Evolutionary conservation across 2,329 filamentous ascomycete species (phyloP).

Genomic region (Zasmidium cellare): DNA sequence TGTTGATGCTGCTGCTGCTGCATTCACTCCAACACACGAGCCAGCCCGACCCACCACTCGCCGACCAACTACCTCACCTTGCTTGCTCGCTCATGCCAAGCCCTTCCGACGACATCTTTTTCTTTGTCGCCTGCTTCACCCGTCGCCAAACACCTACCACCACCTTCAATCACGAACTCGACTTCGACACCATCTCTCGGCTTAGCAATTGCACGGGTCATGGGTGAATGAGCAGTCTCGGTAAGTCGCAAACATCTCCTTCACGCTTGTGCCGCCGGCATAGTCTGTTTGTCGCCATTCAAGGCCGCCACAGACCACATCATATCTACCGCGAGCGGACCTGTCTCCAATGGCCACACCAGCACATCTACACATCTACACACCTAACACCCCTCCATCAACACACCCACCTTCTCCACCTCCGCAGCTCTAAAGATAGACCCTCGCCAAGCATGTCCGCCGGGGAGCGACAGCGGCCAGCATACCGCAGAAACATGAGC

Average conservation of each 20-base stretch:
- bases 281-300: neutral
- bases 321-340: neutral
- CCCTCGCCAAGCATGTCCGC: neutral
- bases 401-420: neutral
- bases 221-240: neutral
- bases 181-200: neutral
- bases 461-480: neutral
- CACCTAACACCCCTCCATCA: neutral
- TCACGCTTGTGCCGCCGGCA: neutral
- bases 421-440: neutral
- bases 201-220: neutral
- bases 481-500: neutral
- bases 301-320: neutral
- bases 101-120: neutral
- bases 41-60: neutral
- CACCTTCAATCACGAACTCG: neutral
- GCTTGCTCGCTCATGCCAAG: neutral
- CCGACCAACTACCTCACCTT: neutral
- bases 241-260: neutral
- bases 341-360: neutral
- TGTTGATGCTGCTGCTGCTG: too few relatives aligned
- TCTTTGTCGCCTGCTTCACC: neutral
- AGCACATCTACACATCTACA: neutral
- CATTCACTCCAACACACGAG: too few relatives aligned
- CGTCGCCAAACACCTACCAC: neutral